phyloP scores from a whole-genome alignment of 441 rosid genomes.

The Gossypium schwendimanii region DNA sequence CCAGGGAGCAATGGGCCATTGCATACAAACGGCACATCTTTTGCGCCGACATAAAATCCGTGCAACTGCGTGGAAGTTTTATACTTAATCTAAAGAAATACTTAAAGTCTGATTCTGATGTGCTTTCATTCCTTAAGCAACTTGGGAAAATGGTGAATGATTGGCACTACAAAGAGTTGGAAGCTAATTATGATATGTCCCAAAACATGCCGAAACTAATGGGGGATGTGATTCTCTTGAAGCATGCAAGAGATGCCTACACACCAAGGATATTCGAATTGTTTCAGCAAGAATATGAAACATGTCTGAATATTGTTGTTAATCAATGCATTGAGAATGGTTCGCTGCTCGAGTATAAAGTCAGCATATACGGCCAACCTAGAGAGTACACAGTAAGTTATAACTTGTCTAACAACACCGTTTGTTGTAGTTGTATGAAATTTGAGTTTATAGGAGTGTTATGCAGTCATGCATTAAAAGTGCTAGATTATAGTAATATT shows the following conservation, averaged over 20 bases:
- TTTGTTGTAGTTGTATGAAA: constrained; percentile 6
- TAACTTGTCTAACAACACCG: not conserved
- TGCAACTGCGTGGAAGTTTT: not conserved
- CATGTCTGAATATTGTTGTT: constrained; percentile 4
- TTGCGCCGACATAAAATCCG: not conserved
- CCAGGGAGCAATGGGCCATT: constrained; percentile 14
- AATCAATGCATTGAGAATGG: constrained; percentile 6
- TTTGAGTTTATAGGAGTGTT: constrained; percentile 8
- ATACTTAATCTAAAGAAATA: constrained; percentile 2
- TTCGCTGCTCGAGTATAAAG: not conserved
- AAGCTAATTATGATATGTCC: constrained; percentile 6
- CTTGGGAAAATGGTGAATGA: not conserved
- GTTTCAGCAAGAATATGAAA: constrained; percentile 14
- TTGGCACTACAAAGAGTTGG: constrained; percentile 10
- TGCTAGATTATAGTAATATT: constrained; percentile 10
- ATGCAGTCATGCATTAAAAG: constrained; percentile 10
- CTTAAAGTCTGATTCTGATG: constrained; percentile 6
- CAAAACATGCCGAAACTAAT: constrained; percentile 5
- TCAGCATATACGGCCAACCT: not conserved
- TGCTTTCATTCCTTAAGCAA: constrained; percentile 6
- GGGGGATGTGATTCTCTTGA: constrained; percentile 5
- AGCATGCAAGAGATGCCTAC: constrained; percentile 5
- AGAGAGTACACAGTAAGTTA: not conserved
- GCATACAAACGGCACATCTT: constrained; percentile 9
- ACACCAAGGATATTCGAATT: constrained; percentile 10